These are phyloP conservation scores for Metschnikowia picachoensis DNA, from an alignment of 805 yeast species.

Conservation along the genomic window DNA sequence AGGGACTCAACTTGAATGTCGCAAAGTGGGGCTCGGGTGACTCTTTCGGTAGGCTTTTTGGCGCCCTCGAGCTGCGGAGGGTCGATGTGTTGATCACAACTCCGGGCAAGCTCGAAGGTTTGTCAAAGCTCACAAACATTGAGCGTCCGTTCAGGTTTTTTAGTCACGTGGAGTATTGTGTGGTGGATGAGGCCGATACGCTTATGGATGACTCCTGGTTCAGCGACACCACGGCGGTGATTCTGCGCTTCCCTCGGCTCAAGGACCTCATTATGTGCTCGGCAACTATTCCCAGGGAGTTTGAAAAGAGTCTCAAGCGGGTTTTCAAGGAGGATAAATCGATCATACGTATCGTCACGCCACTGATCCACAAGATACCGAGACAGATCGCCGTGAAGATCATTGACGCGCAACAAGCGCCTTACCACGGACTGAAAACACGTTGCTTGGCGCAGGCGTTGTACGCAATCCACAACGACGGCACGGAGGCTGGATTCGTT, in stretches of 20 bases:
- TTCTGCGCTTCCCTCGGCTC: conserved; percentile 49
- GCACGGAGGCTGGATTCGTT: conserved; percentile 69
- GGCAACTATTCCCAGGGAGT: conserved; percentile 84
- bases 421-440: conserved; percentile 78
- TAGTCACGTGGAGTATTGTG: conserved; percentile 52
- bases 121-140: conserved; percentile 27
- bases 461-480: conserved; percentile 80
- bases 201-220: conserved; percentile 79
- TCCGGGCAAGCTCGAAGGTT: conserved; percentile 66
- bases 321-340: conserved; percentile 59
- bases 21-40: conserved; percentile 63
- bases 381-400: conserved; percentile 65
- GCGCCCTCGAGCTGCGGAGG: conserved; percentile 38
- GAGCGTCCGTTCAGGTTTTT: conserved; percentile 36
- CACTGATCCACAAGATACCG: conserved; percentile 83
- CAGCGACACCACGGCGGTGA: conserved; percentile 54
- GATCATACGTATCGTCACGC: conserved; percentile 61
- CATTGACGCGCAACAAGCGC: conserved; percentile 71
- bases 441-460: conserved; percentile 86
- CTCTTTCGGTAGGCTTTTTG: conserved; percentile 49
- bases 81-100: conserved; percentile 83
- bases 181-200: conserved; percentile 93
- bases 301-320: conserved; percentile 55
- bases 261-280: conserved; percentile 73
- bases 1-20: conserved; percentile 39